Conservation (phyloP, 257 asterid genomes). For the Solanum lignicaule region DNA sequence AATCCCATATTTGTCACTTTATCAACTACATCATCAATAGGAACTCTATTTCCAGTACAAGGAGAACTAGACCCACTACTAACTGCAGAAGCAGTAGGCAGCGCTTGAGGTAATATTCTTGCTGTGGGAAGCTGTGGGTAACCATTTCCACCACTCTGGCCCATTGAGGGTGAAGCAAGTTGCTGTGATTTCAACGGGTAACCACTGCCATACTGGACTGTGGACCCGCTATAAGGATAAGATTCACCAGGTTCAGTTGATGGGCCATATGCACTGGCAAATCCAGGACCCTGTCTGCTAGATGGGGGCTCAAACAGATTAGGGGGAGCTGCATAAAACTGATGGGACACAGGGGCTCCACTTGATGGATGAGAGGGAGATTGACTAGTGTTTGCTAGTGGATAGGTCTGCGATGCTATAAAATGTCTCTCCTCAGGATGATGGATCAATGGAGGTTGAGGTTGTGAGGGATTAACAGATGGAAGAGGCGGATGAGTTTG, state of each 20-base stretch:
- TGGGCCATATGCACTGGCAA: constrained; percentile 46
- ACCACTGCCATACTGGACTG: constrained; percentile 47
- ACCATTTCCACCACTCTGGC: constrained; percentile 52
- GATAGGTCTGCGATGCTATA: constrained; percentile 44
- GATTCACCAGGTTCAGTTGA: constrained; percentile 52
- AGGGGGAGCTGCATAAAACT: constrained; percentile 40
- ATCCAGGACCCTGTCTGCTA: constrained; percentile 50
- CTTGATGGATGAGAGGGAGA: constrained; percentile 30
- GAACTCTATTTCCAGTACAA: constrained; percentile 60
- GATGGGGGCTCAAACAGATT: constrained; percentile 62
- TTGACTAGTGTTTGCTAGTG: constrained; percentile 32
- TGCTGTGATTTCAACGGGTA: constrained; percentile 50
- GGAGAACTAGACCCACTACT: constrained; percentile 43
- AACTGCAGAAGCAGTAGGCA: constrained; percentile 70
- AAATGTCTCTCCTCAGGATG: constrained; percentile 64
- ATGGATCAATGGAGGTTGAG: constrained; percentile 42
- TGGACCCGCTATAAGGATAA: constrained; percentile 45
- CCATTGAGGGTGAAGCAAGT: constrained; percentile 23
- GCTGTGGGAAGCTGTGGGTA: constrained; percentile 91
- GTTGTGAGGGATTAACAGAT: constrained; percentile 30
- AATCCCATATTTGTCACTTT: constrained; percentile 91
- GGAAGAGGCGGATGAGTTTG: constrained; percentile 39
- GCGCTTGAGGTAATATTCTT: constrained; percentile 70
- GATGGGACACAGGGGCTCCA: constrained; percentile 50
- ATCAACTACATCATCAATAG: constrained; percentile 86